Conservation (phyloP, 768 basidiomycete genomes). For the Suillus cothurnatus region DNA sequence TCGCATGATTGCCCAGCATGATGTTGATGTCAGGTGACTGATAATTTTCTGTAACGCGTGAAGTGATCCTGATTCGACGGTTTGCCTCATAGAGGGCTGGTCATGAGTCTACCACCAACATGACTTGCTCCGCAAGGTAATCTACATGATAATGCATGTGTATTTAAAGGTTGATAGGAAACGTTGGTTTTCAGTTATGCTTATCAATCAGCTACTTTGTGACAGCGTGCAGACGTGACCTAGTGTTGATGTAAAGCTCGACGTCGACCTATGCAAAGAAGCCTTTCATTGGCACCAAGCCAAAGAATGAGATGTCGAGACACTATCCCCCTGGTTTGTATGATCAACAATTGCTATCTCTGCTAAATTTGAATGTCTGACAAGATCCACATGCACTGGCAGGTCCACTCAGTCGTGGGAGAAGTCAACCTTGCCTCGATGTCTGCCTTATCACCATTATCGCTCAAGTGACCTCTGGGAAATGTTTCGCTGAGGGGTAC, state of each 20-base stretch:
- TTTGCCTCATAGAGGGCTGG: too few species aligned
- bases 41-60: too few species aligned
- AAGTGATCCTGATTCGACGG: too few species aligned
- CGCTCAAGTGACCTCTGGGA: constrained; percentile 5
- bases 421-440: neutral
- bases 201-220: too few species aligned
- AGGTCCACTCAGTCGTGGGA: constrained; percentile 2
- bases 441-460: constrained; percentile 12
- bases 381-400: constrained; percentile 5
- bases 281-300: neutral
- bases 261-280: neutral
- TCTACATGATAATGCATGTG: too few species aligned
- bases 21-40: too few species aligned
- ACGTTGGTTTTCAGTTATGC: too few species aligned
- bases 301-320: neutral
- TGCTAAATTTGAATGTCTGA: constrained; percentile 1
- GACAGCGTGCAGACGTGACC: neutral
- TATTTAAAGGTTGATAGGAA: too few species aligned
- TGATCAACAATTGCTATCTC: neutral
- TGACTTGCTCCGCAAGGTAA: too few species aligned
- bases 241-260: neutral
- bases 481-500: neutral
- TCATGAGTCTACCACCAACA: too few species aligned
- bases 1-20: too few species aligned
- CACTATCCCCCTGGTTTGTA: neutral